Evolutionary conservation across 2,329 filamentous ascomycete species (phyloP).

Genomic region (Cordyceps javanica): DNA sequence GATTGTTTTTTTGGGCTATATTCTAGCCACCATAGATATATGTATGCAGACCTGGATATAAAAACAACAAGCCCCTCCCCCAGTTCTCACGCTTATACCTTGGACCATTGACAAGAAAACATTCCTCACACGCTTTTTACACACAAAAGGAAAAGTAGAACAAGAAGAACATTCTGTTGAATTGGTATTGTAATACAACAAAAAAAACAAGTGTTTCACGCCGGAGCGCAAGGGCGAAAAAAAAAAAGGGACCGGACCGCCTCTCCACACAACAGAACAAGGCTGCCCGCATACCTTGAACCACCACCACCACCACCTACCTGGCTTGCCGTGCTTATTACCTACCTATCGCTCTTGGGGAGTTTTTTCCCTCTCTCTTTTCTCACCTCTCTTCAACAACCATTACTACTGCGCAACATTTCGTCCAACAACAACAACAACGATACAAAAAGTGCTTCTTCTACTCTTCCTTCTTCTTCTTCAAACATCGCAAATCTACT

Average conservation of each 20-base stretch:
- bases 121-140: neutral
- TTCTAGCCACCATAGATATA: too few species aligned
- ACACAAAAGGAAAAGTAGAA: neutral
- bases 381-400: neutral
- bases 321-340: neutral
- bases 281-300: neutral
- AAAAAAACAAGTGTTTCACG: conserved; percentile 2
- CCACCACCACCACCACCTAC: too few species aligned
- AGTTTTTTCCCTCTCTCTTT: neutral
- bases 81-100: neutral
- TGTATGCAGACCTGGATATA: neutral
- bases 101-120: neutral
- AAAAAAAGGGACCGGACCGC: conserved; percentile 1
- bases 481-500: conserved; percentile 21
- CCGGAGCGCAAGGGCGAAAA: neutral
- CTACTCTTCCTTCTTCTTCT: neutral
- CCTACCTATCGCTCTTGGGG: neutral
- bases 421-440: neutral
- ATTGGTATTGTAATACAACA: conserved; percentile 4
- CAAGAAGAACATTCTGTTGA: neutral
- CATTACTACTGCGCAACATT: neutral
- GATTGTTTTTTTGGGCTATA: too few species aligned
- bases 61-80: neutral
- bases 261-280: neutral
- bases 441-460: neutral